phyloP scores from a whole-genome alignment of 1,284 basidiomycete species.

The Rhodofomes roseus region DNA sequence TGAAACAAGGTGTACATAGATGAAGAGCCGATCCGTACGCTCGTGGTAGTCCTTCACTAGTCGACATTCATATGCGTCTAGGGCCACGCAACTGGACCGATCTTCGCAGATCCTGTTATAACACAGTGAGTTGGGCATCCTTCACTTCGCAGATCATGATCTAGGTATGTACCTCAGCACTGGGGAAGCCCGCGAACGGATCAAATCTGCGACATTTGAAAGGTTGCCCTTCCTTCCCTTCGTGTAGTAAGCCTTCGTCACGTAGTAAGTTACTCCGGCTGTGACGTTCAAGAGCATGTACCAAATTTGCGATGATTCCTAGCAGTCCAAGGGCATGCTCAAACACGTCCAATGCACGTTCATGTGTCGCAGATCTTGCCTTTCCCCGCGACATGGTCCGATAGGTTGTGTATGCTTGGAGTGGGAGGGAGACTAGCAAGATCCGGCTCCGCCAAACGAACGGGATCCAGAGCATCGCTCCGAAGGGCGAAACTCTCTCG shows the following conservation, averaged over 20 bases:
- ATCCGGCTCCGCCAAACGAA: neutral
- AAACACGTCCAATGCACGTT: neutral
- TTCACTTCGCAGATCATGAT: neutral
- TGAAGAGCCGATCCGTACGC: neutral
- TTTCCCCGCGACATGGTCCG: slow-evolving; percentile 1
- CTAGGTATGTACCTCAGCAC: neutral
- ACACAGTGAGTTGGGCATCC: neutral
- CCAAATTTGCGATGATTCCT: neutral
- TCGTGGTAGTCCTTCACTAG: neutral
- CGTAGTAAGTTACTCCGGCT: no score
- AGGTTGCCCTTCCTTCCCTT: neutral
- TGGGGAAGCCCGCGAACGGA: neutral
- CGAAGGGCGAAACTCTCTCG: neutral
- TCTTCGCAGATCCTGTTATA: neutral
- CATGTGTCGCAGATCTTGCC: neutral
- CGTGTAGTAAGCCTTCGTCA: neutral
- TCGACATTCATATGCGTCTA: neutral
- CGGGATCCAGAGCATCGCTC: neutral
- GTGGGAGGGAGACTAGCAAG: neutral
- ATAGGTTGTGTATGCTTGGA: neutral
- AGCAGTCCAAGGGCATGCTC: neutral
- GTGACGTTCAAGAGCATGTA: neutral
- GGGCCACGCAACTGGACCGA: neutral
- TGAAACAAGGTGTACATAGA: neutral
- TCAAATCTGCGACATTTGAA: neutral